Evolutionary conservation across 2,329 filamentous ascomycete genomes (phyloP), one percentile per base, ranked within the genome.

Genomic region (Diaporthe citri): DNA sequence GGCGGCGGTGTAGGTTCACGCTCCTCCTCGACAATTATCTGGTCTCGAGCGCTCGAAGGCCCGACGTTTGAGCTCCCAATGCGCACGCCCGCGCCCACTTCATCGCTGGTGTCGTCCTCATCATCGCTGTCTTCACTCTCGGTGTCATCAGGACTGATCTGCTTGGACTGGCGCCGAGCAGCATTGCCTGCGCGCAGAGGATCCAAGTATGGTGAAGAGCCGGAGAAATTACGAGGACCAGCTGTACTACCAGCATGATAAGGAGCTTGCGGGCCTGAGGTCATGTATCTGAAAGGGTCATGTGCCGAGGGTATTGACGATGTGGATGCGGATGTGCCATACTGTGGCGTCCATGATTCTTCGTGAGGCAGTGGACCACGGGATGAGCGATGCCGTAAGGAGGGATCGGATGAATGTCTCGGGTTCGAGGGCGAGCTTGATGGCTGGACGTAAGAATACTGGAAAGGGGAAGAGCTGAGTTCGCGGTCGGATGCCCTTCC

Each of bases 201-300:
- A 28, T 72, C 69, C 46, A 62, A 25, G 62, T 76, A 72, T 17
- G 39, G 31, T 39, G 60, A 80, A 46, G 83, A 79, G n/a, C 84
- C 84, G 22, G 84, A 83, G 22, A 80, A 79, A 67, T 84, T 82
- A 70, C 85, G 83, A 77, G 84, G 83, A 60, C 83, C 80, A 64
- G 80, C 80, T 62, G 81, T 78, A 77, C 82, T 81, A 70, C 80
- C 80, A 71, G 80, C 76, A 41, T 82, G 79, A 71, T 83, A 81
- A 20, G 85, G 78, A 71, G 81, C 81, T 43, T 84, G 85, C 48
- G 87, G 80, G 17, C 86, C 87, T 31, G 82, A 83, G 5, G 86
- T 87, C 81, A 90, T 88, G 79, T 87, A 91, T 76, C 86, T 85
- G 75, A 91, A 90, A 6, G 89, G 88, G 75, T 91, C 87, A 20